phyloP scores from a whole-genome alignment of 2,329 filamentous ascomycete genomes.

The Didymella pinodella region DNA sequence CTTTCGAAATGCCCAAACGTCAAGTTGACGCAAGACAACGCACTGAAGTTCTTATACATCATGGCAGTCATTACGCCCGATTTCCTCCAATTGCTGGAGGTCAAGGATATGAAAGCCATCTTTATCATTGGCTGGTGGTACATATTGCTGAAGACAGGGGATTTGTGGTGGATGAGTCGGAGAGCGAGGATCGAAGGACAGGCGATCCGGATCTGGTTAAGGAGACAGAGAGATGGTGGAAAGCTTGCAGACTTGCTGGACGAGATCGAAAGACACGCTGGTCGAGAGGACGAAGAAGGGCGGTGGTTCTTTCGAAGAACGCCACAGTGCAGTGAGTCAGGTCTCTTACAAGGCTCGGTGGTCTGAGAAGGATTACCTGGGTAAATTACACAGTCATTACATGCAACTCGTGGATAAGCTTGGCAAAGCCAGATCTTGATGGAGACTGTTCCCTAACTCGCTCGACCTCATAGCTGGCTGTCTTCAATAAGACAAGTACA shows the following conservation, averaged over 20 bases:
- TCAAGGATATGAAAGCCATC: conserved; percentile 63
- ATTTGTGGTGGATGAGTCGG: conserved; percentile 41
- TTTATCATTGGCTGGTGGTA: conserved; percentile 67
- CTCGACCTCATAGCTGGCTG: no score
- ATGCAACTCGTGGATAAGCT: no score
- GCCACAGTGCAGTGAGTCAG: not conserved
- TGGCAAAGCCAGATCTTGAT: no score
- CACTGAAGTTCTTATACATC: conserved; percentile 59
- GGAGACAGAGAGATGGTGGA: conserved; percentile 23
- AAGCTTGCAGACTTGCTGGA: conserved; percentile 19
- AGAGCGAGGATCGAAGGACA: conserved; percentile 37
- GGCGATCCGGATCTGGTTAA: conserved; percentile 38
- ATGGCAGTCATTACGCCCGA: conserved; percentile 55
- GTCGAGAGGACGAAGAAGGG: not conserved
- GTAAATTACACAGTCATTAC: no score
- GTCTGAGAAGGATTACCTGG: not conserved
- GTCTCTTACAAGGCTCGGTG: not conserved
- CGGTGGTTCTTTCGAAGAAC: conserved; percentile 8
- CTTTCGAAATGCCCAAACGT: conserved; percentile 52
- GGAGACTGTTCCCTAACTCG: no score
- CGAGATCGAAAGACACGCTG: conserved; percentile 4
- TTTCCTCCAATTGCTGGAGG: conserved; percentile 57
- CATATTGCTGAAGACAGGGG: conserved; percentile 48
- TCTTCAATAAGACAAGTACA: no score
- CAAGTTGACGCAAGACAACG: conserved; percentile 51